These are phyloP conservation scores for Tulasnella sp. DNA, from an alignment of 768 basidiomycete species.

Conservation along the genomic window DNA sequence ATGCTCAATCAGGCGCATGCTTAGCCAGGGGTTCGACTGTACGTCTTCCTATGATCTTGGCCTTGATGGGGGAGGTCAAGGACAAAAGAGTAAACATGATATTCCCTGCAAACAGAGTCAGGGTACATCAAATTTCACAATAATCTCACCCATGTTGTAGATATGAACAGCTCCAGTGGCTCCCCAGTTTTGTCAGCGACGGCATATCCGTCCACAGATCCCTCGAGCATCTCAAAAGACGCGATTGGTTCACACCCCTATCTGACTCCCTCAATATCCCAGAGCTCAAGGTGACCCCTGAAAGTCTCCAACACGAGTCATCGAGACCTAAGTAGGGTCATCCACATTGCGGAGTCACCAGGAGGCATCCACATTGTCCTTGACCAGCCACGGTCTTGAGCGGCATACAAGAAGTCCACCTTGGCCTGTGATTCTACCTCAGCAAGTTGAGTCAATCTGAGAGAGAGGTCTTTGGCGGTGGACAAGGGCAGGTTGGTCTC, in stretches of 20 bases:
- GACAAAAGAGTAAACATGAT: too few relatives aligned
- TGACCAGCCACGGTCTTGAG: not conserved
- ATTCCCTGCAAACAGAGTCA: too few relatives aligned
- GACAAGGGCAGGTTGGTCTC: too few relatives aligned
- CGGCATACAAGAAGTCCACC: not conserved
- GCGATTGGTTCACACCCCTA: not conserved
- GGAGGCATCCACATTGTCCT: not conserved
- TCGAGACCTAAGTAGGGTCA: not conserved
- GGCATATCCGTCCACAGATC: not conserved
- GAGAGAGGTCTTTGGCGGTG: too few relatives aligned
- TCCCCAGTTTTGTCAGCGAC: not conserved
- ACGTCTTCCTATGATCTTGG: too few relatives aligned
- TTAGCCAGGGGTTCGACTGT: too few relatives aligned
- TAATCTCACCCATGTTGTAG: not conserved
- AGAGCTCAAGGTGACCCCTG: not conserved
- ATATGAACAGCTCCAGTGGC: not conserved
- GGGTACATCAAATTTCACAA: too few relatives aligned
- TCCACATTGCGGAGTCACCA: not conserved
- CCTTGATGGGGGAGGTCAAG: too few relatives aligned
- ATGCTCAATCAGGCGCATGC: too few relatives aligned
- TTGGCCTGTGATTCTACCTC: not conserved
- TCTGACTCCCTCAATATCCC: not conserved
- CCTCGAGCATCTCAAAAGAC: not conserved
- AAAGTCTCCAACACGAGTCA: not conserved
- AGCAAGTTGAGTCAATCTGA: too few relatives aligned